These are phyloP conservation scores for Cladorrhinum sp. DNA, from an alignment of 2,329 filamentous ascomycete species.

Conservation along the genomic window DNA sequence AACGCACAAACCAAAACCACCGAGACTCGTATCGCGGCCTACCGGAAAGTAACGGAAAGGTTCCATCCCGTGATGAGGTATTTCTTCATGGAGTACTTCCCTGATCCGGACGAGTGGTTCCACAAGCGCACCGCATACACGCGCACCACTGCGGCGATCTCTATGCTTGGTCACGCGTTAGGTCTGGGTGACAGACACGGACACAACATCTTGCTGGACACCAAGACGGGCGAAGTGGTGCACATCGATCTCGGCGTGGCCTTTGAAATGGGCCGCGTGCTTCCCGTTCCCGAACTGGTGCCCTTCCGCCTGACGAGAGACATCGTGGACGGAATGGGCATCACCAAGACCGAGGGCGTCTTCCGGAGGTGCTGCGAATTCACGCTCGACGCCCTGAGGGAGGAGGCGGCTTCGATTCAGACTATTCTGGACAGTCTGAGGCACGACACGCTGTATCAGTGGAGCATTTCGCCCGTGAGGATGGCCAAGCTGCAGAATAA, in stretches of 20 bases:
- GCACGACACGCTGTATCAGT: conserved; percentile 96
- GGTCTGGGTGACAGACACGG: conserved; percentile 92
- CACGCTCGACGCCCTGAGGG: conserved; percentile 88
- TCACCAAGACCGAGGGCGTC: conserved; percentile 90
- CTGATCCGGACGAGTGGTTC: conserved; percentile 96
- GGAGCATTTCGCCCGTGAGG: conserved; percentile 76
- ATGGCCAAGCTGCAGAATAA: conserved; percentile 65
- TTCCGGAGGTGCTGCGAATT: conserved; percentile 99
- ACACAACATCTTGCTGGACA: conserved; percentile 93
- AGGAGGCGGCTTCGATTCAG: conserved; percentile 97
- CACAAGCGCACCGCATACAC: conserved; percentile 84
- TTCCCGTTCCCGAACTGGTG: conserved; percentile 92
- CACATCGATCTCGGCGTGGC: conserved; percentile 97
- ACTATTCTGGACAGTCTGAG: conserved; percentile 94
- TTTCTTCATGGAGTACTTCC: conserved; percentile 95
- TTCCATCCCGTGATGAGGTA: conserved; percentile 94
- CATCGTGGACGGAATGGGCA: conserved; percentile 94
- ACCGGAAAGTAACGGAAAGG: conserved; percentile 71
- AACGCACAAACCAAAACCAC: conserved; percentile 67
- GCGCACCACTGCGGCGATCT: conserved; percentile 88
- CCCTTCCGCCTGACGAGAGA: conserved; percentile 94
- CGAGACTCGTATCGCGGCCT: conserved; percentile 70
- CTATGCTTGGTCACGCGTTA: conserved; percentile 88
- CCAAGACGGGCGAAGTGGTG: conserved; percentile 85
- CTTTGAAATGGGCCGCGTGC: conserved; percentile 92